phyloP scores from a whole-genome alignment of 2,329 filamentous ascomycete species.

The Calonectria pseudoturangicola region DNA sequence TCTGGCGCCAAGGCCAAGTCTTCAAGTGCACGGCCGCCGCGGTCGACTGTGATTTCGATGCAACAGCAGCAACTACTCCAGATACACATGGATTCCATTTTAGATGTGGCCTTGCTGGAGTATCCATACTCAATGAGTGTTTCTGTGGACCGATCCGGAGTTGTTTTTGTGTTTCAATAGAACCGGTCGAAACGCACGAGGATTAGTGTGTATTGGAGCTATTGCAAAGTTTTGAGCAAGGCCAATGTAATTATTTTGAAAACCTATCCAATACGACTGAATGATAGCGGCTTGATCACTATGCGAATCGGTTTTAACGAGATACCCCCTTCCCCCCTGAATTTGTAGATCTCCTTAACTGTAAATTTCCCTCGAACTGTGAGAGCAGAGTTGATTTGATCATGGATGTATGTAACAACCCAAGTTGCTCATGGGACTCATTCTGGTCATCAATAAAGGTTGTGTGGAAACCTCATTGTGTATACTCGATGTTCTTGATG shows the following conservation, averaged over 20 bases:
- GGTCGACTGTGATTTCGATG: slow-evolving; percentile 89
- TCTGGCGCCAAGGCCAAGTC: slow-evolving; percentile 57
- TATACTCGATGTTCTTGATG: no score
- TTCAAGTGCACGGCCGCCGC: slow-evolving; percentile 70
- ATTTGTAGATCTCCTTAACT: background rate
- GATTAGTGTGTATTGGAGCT: slow-evolving; percentile 31
- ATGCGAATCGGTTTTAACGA: slow-evolving; percentile 4
- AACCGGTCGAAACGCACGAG: slow-evolving; percentile 35
- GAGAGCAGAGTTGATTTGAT: no score
- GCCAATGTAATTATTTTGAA: slow-evolving; percentile 38
- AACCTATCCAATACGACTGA: slow-evolving; percentile 21
- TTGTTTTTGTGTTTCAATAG: slow-evolving; percentile 87
- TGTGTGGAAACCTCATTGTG: no score
- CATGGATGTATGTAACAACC: no score
- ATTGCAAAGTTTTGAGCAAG: slow-evolving; percentile 35
- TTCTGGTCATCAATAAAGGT: no score
- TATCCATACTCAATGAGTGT: slow-evolving; percentile 94
- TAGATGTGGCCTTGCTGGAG: slow-evolving; percentile 92
- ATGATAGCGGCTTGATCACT: slow-evolving; percentile 34
- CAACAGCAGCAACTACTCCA: slow-evolving; percentile 91
- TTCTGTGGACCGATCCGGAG: slow-evolving; percentile 90
- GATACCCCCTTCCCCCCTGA: background rate
- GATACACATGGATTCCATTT: slow-evolving; percentile 90
- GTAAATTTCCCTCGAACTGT: no score
- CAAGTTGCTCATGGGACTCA: no score